Conservation (phyloP, 1,139 yeast genomes). For the Yamadazyma epiphylla region DNA sequence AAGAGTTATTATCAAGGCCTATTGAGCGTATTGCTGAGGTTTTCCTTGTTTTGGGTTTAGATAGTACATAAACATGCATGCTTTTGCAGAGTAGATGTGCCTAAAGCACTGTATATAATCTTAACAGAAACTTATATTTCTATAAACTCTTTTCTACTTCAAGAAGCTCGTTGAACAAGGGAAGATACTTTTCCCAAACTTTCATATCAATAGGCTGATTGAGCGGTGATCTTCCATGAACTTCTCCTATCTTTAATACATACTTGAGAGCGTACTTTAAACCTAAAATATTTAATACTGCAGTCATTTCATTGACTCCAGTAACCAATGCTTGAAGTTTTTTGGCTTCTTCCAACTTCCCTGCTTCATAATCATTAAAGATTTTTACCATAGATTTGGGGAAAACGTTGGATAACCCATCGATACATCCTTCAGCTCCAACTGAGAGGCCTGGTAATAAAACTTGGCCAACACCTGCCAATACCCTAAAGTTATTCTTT, state of each 20-base stretch:
- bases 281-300: slow-evolving; percentile 41
- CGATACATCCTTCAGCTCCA: slow-evolving; percentile 43
- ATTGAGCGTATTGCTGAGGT: too few relatives aligned
- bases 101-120: background rate
- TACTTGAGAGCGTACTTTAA: slow-evolving; percentile 34
- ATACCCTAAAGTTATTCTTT: slow-evolving; percentile 30
- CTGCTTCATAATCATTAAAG: slow-evolving; percentile 21
- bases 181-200: slow-evolving; percentile 12
- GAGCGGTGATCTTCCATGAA: slow-evolving; percentile 16
- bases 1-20: too few relatives aligned
- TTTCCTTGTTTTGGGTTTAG: too few relatives aligned
- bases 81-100: too few relatives aligned
- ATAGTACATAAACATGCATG: too few relatives aligned
- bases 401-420: slow-evolving; percentile 41
- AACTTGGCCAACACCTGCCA: slow-evolving; percentile 48
- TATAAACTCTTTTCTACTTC: slow-evolving; percentile 11
- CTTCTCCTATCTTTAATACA: slow-evolving; percentile 17
- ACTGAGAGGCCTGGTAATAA: slow-evolving; percentile 40
- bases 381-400: slow-evolving; percentile 38
- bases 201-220: slow-evolving; percentile 10
- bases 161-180: slow-evolving; percentile 8
- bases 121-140: background rate
- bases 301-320: slow-evolving; percentile 38
- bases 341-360: slow-evolving; percentile 34
- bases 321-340: slow-evolving; percentile 36